These are phyloP conservation scores for Barbatosphaeria neglecta DNA, from an alignment of 495 filamentous ascomycete genomes.

Conservation along the genomic window DNA sequence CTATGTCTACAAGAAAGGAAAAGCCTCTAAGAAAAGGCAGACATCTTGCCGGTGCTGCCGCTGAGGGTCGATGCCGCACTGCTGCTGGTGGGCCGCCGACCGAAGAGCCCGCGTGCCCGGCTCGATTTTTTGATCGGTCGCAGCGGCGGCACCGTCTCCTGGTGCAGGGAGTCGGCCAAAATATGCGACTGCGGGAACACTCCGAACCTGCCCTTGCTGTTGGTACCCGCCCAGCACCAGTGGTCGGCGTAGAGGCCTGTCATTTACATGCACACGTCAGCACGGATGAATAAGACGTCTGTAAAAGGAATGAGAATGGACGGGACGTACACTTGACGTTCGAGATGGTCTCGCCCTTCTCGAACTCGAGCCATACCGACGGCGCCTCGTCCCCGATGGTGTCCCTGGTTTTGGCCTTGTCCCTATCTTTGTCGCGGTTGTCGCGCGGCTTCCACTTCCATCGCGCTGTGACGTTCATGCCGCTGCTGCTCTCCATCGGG, in stretches of 20 bases:
- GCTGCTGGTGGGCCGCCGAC: neutral
- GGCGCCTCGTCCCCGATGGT: neutral
- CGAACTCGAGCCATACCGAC: slow-evolving; percentile 26
- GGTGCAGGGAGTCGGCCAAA: neutral
- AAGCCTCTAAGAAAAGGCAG: neutral
- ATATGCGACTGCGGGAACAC: slow-evolving; percentile 20
- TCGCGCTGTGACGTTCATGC: slow-evolving; percentile 22
- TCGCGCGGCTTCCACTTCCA: slow-evolving; percentile 29
- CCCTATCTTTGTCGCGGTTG: slow-evolving; percentile 5
- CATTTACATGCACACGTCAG: slow-evolving; percentile 9
- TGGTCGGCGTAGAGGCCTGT: slow-evolving; percentile 24
- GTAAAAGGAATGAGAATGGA: neutral
- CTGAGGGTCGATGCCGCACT: neutral
- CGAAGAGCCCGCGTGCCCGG: neutral
- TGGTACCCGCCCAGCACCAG: slow-evolving; percentile 36
- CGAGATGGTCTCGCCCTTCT: slow-evolving; percentile 29
- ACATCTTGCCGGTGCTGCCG: neutral
- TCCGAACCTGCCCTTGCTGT: slow-evolving; percentile 29
- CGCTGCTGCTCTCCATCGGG: slow-evolving; percentile 14
- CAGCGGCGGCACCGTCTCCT: neutral
- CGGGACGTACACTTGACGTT: slow-evolving; percentile 27
- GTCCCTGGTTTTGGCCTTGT: neutral
- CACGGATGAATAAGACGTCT: neutral
- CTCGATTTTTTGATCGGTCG: neutral
- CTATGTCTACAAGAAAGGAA: too few relatives aligned